Percentiles rank a stretch among this genome's conserved stretches.
Evolutionary conservation across 306 rosid species (phyloP).

Genomic region (Betula pendula): DNA sequence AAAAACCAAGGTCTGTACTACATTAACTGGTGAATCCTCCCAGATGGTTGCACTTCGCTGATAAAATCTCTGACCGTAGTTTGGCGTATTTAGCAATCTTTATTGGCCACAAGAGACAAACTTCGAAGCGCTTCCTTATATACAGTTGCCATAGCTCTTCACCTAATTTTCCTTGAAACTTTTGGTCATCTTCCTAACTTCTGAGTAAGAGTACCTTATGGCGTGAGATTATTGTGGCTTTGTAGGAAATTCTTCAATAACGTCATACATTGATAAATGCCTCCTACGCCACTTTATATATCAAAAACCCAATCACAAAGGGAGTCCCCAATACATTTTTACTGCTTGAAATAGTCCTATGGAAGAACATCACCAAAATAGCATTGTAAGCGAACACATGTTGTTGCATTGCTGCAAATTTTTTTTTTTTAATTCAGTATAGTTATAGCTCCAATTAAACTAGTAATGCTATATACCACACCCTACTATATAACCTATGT

Average conservation of each 20-base stretch:
- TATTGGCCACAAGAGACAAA: too few species aligned
- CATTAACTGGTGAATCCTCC: slow-evolving; percentile 26
- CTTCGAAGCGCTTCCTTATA: slow-evolving; percentile 10
- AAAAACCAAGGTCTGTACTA: slow-evolving; percentile 25
- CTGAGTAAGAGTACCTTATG: slow-evolving; percentile 22
- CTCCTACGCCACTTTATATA: slow-evolving; percentile 12
- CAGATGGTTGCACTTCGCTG: slow-evolving; percentile 16
- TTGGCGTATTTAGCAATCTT: too few species aligned
- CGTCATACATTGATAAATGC: neutral
- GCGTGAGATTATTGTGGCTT: neutral
- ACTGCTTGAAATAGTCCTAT: neutral
- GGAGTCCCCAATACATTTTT: neutral
- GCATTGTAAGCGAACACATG: neutral
- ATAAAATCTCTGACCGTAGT: too few species aligned
- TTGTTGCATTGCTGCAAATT: neutral
- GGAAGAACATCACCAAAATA: neutral
- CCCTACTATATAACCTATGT: too few species aligned
- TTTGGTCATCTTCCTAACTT: slow-evolving; percentile 21
- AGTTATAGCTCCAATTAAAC: too few species aligned
- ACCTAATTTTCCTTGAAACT: slow-evolving; percentile 21
- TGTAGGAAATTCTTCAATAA: neutral
- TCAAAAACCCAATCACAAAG: neutral
- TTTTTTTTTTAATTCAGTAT: too few species aligned
- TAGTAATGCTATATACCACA: too few species aligned
- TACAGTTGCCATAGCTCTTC: slow-evolving; percentile 19